phyloP scores from a whole-genome alignment of 1,139 yeast species.

The Suhomyces ambrosiae region DNA sequence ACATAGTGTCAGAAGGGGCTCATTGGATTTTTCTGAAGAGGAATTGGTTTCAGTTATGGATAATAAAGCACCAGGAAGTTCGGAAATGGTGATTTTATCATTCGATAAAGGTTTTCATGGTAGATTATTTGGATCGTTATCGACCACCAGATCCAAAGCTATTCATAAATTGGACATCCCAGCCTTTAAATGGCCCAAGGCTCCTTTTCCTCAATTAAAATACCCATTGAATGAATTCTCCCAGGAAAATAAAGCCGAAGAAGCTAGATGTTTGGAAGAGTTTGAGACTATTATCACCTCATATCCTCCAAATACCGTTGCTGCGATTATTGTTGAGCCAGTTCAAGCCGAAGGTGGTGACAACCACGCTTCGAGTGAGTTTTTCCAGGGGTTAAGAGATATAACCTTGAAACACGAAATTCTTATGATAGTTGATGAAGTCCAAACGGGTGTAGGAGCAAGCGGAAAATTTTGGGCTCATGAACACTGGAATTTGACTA shows the following conservation, averaged over 20 bases:
- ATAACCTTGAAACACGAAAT: slow-evolving; percentile 59
- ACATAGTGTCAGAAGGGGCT: slow-evolving; percentile 60
- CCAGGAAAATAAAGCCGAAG: slow-evolving; percentile 59
- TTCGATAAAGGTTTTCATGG: slow-evolving; percentile 78
- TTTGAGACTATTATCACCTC: slow-evolving; percentile 57
- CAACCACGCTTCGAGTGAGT: slow-evolving; percentile 61
- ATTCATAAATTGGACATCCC: slow-evolving; percentile 76
- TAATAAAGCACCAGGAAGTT: slow-evolving; percentile 67
- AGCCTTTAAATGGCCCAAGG: slow-evolving; percentile 76
- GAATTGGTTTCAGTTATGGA: slow-evolving; percentile 66
- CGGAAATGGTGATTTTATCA: slow-evolving; percentile 66
- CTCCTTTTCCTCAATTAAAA: slow-evolving; percentile 67
- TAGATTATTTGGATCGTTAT: slow-evolving; percentile 70
- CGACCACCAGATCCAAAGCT: slow-evolving; percentile 74
- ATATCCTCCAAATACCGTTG: slow-evolving; percentile 52
- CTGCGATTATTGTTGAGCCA: slow-evolving; percentile 73
- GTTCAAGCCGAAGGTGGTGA: slow-evolving; percentile 81
- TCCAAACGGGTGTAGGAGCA: slow-evolving; percentile 77
- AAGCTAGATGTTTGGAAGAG: slow-evolving; percentile 57
- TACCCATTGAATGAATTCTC: slow-evolving; percentile 62
- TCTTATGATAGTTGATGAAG: slow-evolving; percentile 70
- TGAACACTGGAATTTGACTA: slow-evolving; percentile 64
- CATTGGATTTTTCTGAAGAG: slow-evolving; percentile 52
- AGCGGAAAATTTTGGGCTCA: slow-evolving; percentile 76
- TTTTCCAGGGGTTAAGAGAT: slow-evolving; percentile 68